Conservation (phyloP, 1,284 basidiomycete genomes). For the Marasmius tenuissimus region DNA sequence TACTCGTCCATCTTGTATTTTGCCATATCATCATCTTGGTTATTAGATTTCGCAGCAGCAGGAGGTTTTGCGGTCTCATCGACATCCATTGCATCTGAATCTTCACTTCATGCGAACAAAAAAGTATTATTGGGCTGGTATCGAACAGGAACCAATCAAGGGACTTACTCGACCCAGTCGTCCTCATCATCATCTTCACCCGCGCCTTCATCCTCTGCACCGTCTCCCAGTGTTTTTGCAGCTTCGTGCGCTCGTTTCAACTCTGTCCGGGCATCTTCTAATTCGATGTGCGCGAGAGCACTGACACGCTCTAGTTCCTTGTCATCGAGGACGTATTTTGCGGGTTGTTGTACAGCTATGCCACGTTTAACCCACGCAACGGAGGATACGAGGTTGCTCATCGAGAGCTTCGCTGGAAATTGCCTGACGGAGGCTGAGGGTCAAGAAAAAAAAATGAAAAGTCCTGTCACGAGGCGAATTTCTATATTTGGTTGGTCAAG, state of each 20-base stretch:
- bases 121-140: not conserved
- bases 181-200: constrained; percentile 60
- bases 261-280: constrained; percentile 86
- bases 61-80: constrained; percentile 37
- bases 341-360: constrained; percentile 73
- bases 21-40: constrained; percentile 69
- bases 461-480: not conserved
- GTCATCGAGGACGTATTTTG: constrained; percentile 91
- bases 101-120: constrained; percentile 36
- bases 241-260: constrained; percentile 81
- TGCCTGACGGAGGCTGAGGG: not conserved
- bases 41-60: not conserved
- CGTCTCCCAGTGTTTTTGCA: constrained; percentile 70
- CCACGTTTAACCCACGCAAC: constrained; percentile 83
- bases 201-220: constrained; percentile 57
- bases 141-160: constrained; percentile 4
- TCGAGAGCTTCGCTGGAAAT: constrained; percentile 22
- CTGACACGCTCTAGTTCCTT: constrained; percentile 90
- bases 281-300: constrained; percentile 82
- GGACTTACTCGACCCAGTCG: constrained; percentile 83
- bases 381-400: constrained; percentile 75
- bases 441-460: not conserved
- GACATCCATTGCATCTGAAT: constrained; percentile 67
- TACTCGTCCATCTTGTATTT: constrained; percentile 94
- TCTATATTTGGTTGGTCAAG: not conserved